Evolutionary conservation across 2,329 filamentous ascomycete genomes (phyloP).

Genomic region (Cyanodermella asteris): DNA sequence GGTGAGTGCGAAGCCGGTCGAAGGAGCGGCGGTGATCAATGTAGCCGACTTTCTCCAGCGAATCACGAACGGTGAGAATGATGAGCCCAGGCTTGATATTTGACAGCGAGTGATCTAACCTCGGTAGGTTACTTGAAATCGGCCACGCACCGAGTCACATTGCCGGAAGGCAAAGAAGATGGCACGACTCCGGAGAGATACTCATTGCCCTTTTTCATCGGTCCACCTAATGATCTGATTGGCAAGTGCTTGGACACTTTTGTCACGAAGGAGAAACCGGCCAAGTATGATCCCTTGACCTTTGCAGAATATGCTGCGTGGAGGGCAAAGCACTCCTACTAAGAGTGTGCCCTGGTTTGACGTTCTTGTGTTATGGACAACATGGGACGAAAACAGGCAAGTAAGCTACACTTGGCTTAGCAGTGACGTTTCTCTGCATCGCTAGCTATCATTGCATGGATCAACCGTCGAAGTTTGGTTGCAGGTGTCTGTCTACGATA

Average conservation of each 20-base stretch:
- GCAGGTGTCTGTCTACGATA: no score
- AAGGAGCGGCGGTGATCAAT: constrained; percentile 25
- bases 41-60: constrained; percentile 28
- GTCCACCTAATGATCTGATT: constrained; percentile 24
- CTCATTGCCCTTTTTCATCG: constrained; percentile 38
- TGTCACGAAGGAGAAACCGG: constrained; percentile 5
- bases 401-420: no score
- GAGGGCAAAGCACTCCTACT: no score
- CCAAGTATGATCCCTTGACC: constrained; percentile 6
- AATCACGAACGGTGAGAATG: constrained; percentile 25
- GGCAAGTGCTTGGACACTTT: constrained; percentile 27
- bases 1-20: constrained; percentile 18
- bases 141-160: constrained; percentile 30
- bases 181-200: constrained; percentile 29
- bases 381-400: no score
- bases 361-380: no score
- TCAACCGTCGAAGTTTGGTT: no score
- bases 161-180: constrained; percentile 20
- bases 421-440: no score
- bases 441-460: no score
- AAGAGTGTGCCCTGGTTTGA: no score
- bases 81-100: background rate
- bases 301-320: constrained; percentile 6
- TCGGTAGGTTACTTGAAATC: constrained; percentile 26
- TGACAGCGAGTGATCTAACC: background rate